Conservation (phyloP, 345 rosid genomes). For the Salix suchowensis region DNA sequence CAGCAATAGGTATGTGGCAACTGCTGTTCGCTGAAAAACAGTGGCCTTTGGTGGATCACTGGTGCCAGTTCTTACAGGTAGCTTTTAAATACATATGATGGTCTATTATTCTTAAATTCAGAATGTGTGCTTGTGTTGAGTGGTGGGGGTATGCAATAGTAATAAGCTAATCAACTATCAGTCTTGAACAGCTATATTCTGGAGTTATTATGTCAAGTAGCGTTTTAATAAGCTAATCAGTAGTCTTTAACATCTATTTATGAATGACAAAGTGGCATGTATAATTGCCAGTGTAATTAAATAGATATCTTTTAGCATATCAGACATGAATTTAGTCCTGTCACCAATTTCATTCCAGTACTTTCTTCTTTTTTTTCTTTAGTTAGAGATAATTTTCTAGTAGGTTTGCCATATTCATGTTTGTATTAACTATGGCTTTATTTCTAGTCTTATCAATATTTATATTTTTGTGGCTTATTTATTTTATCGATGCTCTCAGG, state of each 20-base stretch:
- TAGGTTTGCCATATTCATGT: background rate
- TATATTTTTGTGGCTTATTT: background rate
- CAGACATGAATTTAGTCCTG: too few relatives aligned
- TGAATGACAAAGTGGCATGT: too few relatives aligned
- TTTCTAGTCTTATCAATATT: background rate
- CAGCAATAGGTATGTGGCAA: slow-evolving; percentile 99
- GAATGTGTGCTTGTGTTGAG: background rate
- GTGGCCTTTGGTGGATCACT: slow-evolving; percentile 86
- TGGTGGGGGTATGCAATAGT: background rate
- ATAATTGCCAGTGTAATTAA: background rate
- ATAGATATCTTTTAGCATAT: too few relatives aligned
- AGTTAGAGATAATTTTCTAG: too few relatives aligned
- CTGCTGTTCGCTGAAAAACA: slow-evolving; percentile 88
- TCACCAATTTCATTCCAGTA: too few relatives aligned
- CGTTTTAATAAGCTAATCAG: too few relatives aligned
- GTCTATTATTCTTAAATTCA: background rate
- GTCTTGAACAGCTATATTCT: background rate
- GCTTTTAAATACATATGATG: background rate
- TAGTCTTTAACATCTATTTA: too few relatives aligned
- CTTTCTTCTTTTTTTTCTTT: too few relatives aligned
- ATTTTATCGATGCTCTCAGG: slow-evolving; percentile 40
- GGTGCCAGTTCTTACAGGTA: slow-evolving; percentile 99
- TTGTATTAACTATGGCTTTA: background rate
- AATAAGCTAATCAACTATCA: background rate
- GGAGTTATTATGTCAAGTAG: too few relatives aligned